These are phyloP conservation scores for Nowakowskiella sp. DNA, from an alignment of 192 early-diverging fungal species.

Conservation along the genomic window DNA sequence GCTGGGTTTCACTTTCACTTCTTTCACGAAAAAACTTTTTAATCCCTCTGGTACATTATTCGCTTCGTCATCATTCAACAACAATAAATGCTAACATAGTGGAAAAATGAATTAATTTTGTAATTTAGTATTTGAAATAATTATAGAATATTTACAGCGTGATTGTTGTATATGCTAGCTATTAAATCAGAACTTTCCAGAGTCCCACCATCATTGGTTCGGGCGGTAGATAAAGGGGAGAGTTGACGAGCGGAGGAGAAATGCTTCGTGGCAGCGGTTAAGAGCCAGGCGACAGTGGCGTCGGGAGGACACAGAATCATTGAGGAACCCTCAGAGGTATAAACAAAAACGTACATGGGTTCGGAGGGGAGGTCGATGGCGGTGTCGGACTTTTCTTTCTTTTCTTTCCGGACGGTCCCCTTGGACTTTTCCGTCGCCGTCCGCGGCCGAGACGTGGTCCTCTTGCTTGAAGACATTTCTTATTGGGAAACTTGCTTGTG, in stretches of 20 bases:
- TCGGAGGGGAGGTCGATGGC: too few relatives aligned
- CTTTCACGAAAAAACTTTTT: neutral
- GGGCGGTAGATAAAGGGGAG: neutral
- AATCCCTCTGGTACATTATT: neutral
- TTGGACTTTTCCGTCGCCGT: too few relatives aligned
- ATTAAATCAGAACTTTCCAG: neutral
- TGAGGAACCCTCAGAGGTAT: neutral
- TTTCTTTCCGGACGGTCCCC: too few relatives aligned
- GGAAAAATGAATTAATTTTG: neutral
- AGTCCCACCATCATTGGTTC: neutral
- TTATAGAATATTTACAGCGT: neutral
- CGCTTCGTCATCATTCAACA: conserved; percentile 4
- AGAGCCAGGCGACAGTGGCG: neutral
- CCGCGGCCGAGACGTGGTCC: too few relatives aligned
- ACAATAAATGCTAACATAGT: neutral
- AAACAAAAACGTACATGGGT: neutral
- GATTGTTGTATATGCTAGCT: neutral
- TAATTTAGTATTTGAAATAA: neutral
- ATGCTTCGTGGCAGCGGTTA: conserved; percentile 2
- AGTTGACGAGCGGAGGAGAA: neutral
- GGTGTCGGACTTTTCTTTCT: too few relatives aligned
- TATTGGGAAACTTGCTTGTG: too few relatives aligned
- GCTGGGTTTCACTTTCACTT: neutral
- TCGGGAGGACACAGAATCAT: neutral
- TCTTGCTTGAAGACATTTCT: too few relatives aligned